A percentile compares a stretch with the other conserved stretches of the same genome.
Evolutionary conservation across 352 stramenopile species (phyloP).

Genomic region (Phytophthora pinifolia): DNA sequence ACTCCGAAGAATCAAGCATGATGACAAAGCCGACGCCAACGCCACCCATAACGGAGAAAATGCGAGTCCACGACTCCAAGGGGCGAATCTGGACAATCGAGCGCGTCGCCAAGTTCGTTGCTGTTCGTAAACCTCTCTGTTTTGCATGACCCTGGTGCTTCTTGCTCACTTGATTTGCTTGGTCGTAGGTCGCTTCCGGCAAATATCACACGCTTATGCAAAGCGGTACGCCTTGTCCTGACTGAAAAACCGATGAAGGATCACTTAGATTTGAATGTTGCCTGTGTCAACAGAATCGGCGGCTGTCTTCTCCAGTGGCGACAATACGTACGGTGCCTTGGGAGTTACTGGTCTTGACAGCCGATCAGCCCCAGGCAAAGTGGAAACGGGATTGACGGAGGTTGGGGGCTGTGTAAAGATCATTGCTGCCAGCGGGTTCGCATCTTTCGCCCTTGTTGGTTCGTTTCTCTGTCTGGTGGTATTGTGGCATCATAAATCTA

Average conservation of each 20-base stretch:
- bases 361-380: conserved; percentile 29
- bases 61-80: conserved; percentile 45
- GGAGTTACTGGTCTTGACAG: conserved; percentile 16
- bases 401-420: conserved; percentile 39
- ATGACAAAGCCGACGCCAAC: conserved; percentile 33
- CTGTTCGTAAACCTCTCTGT: conserved; percentile 26
- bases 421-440: conserved; percentile 63
- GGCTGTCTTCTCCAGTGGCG: conserved; percentile 65
- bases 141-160: neutral
- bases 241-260: neutral
- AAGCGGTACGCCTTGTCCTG: conserved; percentile 37
- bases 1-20: conserved; percentile 9
- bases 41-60: conserved; percentile 47
- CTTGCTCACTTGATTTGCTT: neutral
- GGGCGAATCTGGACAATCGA: conserved; percentile 45
- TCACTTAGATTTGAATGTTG: conserved; percentile 5
- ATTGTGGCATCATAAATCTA: neutral
- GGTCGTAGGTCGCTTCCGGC: conserved; percentile 55
- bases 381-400: conserved; percentile 25
- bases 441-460: conserved; percentile 74
- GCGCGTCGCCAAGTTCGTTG: conserved; percentile 67
- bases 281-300: conserved; percentile 48
- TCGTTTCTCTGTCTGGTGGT: conserved; percentile 2
- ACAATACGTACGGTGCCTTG: conserved; percentile 65
- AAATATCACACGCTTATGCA: conserved; percentile 80